Evolutionary conservation across 1,284 basidiomycete species (phyloP), one percentile per base, ranked within the genome.

Genomic region (Cryptococcus sp.): DNA sequence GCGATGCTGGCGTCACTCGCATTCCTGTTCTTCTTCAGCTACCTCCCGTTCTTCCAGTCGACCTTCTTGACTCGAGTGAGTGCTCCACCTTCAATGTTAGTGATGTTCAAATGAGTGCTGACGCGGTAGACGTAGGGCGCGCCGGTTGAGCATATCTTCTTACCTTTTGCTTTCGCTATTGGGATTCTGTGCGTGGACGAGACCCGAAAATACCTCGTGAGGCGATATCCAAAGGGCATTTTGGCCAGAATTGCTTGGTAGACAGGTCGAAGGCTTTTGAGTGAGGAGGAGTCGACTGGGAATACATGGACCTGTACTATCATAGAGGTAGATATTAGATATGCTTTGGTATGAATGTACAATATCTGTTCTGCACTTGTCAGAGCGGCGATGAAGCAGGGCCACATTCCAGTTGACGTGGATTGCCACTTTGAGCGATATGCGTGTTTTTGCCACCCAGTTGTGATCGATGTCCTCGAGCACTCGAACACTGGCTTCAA

Each of bases 1-100:
- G 82, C 85, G 0, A 83, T 84, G 70, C 57, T 80, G 4, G 61
- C 74, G 8, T 81, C 82, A 0, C 72, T 85, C 2, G 72, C 63
- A 7, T 78, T 85, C 57, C 80, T 78, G 4, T 78, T 81, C 68
- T 85, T 86, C 79, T 85, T 86, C 79, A 80, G 74, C 46, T 85
- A 85, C 59, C 73, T 84, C 19, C 81, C 81, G 3, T 82, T 81
- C 77, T 84, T 85, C 80, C 85, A 87, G 70, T 74, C 76, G 19
- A 75, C 83, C 10, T 86, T 87, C 78, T 72, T 82, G 56, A 86
- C 84, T 0, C 77, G 83, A 44, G 80, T 68, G 57, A 68, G 68
- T 66, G 5, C 13, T 22, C 5, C 17, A 45, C 0, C 7, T 40
- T 13, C 31, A 20, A 10, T 41, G 17, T 40, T 27, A 3, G 2